These are phyloP conservation scores for Daldinia loculata DNA, from an alignment of 495 filamentous ascomycete genomes.

Conservation along the genomic window DNA sequence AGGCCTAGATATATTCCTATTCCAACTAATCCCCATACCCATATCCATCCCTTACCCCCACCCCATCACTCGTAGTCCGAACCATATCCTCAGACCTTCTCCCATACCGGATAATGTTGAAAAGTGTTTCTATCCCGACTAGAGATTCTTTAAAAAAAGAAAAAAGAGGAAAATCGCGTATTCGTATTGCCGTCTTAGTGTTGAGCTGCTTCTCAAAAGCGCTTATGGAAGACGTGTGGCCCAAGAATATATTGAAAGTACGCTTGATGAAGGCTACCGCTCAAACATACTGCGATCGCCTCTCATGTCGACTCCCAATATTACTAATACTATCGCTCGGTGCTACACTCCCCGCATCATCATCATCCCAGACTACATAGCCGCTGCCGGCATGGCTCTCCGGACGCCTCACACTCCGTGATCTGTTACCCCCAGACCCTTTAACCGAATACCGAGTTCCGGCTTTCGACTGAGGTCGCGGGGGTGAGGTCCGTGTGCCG, in stretches of 20 bases:
- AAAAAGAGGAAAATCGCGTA: too few species aligned
- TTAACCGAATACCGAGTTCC: conserved; percentile 46
- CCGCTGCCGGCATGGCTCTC: conserved; percentile 52
- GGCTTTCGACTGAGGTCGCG: conserved; percentile 43
- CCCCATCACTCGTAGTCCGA: not conserved
- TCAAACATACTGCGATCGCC: conserved; percentile 31
- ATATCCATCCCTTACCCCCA: not conserved
- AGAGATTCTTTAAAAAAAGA: too few species aligned
- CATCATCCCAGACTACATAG: conserved; percentile 45
- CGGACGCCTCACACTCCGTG: conserved; percentile 51
- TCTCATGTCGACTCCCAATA: conserved; percentile 59
- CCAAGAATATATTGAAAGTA: not conserved
- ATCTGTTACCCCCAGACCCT: conserved; percentile 32
- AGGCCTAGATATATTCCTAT: not conserved
- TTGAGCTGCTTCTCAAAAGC: too few species aligned
- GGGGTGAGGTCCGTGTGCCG: conserved; percentile 26
- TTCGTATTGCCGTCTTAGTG: too few species aligned
- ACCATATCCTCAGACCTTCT: not conserved
- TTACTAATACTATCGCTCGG: conserved; percentile 76
- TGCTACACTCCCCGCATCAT: conserved; percentile 57
- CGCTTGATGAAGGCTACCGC: not conserved
- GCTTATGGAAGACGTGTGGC: too few species aligned
- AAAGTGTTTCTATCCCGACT: too few species aligned
- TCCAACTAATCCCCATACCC: not conserved
- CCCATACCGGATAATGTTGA: not conserved